phyloP scores from a whole-genome alignment of 2,329 filamentous ascomycete species.

The Xylaria multiplex region DNA sequence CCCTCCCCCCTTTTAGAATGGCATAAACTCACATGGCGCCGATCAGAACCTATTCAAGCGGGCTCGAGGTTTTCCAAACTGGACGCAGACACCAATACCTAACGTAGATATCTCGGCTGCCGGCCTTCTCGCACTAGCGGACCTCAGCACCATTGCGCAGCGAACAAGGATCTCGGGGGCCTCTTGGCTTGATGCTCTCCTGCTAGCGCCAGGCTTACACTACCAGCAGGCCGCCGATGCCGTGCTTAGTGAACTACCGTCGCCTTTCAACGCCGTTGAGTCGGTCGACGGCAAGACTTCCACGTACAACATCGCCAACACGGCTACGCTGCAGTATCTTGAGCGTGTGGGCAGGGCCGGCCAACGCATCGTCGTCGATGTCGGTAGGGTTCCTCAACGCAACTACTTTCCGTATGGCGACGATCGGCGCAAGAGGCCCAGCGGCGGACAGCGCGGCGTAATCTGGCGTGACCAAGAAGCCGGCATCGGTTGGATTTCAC shows the following conservation, averaged over 20 bases:
- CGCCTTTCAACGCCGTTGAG: conserved; percentile 54
- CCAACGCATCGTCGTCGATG: conserved; percentile 65
- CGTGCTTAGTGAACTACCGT: conserved; percentile 54
- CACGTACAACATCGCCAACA: conserved; percentile 56
- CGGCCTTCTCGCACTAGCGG: conserved; percentile 68
- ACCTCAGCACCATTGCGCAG: conserved; percentile 65
- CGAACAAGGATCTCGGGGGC: conserved; percentile 67
- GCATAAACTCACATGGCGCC: conserved; percentile 20
- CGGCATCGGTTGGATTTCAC: conserved; percentile 59
- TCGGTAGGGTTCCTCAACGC: conserved; percentile 63
- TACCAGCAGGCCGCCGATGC: conserved; percentile 67
- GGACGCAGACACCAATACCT: conserved; percentile 59
- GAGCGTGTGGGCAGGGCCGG: conserved; percentile 66
- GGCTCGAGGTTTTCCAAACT: conserved; percentile 52
- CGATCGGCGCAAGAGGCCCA: conserved; percentile 42
- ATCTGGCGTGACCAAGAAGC: conserved; percentile 48
- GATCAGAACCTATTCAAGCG: conserved; percentile 41
- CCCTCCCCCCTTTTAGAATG: neutral
- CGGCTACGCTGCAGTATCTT: conserved; percentile 64
- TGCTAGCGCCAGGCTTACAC: conserved; percentile 70
- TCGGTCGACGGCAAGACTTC: conserved; percentile 46
- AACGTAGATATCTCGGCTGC: conserved; percentile 59
- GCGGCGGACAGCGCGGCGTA: conserved; percentile 42
- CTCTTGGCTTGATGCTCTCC: conserved; percentile 64
- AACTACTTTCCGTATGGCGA: conserved; percentile 42